Base-by-base conservation (phyloP, 148 eudicot species). In the Vaccinium macrocarpon region DNA sequence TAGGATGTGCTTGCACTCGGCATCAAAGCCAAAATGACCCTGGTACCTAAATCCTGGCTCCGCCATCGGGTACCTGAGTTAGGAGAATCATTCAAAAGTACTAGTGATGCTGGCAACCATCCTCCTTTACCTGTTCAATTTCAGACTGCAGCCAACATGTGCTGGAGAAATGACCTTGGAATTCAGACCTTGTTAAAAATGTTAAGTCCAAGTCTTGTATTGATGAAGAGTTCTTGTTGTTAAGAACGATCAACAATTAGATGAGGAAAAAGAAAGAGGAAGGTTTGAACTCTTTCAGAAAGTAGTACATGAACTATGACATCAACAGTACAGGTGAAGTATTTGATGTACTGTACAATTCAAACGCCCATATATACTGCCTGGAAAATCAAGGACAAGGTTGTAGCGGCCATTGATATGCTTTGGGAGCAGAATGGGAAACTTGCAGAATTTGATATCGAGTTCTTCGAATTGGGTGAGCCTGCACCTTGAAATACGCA, bases 391-490 rank as follows among this genome's bases (percentile, higher is more conserved):
- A 71, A 14, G 49, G 76, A 71, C 8, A 71, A 35, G 0, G 74
- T 29, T 0, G 74, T 12, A 14, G 18, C 74, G 18, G 18, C 76
- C 76, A 32, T 61, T 83, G 78, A 81, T 92, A 91, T 10, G 91
- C 98, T 78, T 88, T 79, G 74, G 90, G 86, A 71, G 49, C 21
- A 29, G 76, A 71, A 71, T 71, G 76, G 35, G 76, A 71, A 71
- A 71, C 76, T 71, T 2, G 76, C 76, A 6, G 8, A 91, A 66
- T 64, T 94, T 84, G 77, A 93, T 89, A 51, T 92, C 91, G 2
- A 91, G 88, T 4, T 83, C 86, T 82, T 92, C 86, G 52, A 95
- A 94, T 62, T 88, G 90, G 76, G 83, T 85, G 53, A 90, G 74
- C 8, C 93, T 94, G 35, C 53, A 90, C 78, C 27, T 89, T 90